Evolutionary conservation across 306 rosid species (phyloP).

Genomic region (Quillaja saponaria): DNA sequence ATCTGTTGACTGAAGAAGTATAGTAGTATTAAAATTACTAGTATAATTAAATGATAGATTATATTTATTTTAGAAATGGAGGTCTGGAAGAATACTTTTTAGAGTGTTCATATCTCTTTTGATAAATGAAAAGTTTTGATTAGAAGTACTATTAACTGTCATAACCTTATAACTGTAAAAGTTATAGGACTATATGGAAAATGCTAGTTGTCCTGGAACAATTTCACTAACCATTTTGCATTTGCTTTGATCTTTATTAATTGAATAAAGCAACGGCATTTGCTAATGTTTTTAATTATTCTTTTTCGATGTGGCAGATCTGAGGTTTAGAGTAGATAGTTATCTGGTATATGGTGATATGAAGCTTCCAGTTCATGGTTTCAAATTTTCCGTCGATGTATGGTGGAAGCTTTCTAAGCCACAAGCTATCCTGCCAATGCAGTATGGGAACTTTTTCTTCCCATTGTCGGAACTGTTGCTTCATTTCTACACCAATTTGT

Average conservation of each 20-base stretch:
- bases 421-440: conserved; percentile 20
- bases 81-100: no score
- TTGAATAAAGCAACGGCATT: neutral
- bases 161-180: no score
- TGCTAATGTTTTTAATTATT: neutral
- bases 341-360: conserved; percentile 24
- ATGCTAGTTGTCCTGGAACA: no score
- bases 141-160: no score
- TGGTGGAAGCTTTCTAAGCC: conserved; percentile 38
- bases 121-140: no score
- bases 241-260: neutral
- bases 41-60: no score
- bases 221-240: no score
- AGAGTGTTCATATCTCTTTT: no score
- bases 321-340: conserved; percentile 31
- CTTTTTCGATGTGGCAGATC: conserved; percentile 32
- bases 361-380: conserved; percentile 21
- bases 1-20: no score
- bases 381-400: conserved; percentile 36
- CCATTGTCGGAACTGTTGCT: conserved; percentile 1
- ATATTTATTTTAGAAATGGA: no score
- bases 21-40: no score
- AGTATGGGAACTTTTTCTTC: conserved; percentile 13
- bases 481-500: conserved; percentile 40
- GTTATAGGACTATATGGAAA: no score